A percentile compares a stretch with the other conserved stretches of the same genome.
Conservation (phyloP, 495 filamentous ascomycete species). For the Mycothermus thermophilus region DNA sequence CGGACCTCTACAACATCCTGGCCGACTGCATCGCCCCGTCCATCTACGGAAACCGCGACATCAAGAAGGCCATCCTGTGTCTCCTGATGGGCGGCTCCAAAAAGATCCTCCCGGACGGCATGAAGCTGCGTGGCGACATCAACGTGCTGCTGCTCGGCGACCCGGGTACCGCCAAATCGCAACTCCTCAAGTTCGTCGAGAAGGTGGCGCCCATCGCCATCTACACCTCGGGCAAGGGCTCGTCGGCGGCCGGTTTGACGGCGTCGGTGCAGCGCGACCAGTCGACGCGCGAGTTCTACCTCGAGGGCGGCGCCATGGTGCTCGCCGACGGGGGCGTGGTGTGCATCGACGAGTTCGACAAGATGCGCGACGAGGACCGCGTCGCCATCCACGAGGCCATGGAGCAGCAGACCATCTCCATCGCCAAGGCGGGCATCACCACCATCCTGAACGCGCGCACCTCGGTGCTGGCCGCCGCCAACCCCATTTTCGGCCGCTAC, state of each 20-base stretch:
- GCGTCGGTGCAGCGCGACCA: conserved; percentile 92
- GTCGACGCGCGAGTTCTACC: conserved; percentile 88
- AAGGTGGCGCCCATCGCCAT: conserved; percentile 95
- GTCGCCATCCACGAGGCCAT: conserved; percentile 99
- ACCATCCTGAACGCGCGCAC: conserved; percentile 96
- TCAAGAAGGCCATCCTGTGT: conserved; percentile 98
- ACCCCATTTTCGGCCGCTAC: conserved; percentile 95
- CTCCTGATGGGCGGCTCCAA: conserved; percentile 91
- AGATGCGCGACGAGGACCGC: conserved; percentile 98
- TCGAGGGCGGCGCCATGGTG: conserved; percentile 98
- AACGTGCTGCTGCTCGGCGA: conserved; percentile 96
- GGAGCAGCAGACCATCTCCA: conserved; percentile 99
- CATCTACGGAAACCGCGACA: conserved; percentile 91
- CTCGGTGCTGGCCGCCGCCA: conserved; percentile 89
- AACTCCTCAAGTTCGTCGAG: conserved; percentile 93
- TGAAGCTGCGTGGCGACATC: conserved; percentile 96
- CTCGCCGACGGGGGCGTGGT: conserved; percentile 95
- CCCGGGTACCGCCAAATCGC: conserved; percentile 96
- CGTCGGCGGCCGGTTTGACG: conserved; percentile 93
- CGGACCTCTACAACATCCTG: conserved; percentile 83
- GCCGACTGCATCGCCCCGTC: conserved; percentile 90
- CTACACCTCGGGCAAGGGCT: conserved; percentile 98
- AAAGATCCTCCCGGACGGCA: conserved; percentile 96
- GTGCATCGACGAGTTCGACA: conserved; percentile 99
- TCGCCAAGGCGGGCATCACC: conserved; percentile 97